Base-by-base conservation (phyloP, 345 rosid species). In the Pelargonium nanum region DNA sequence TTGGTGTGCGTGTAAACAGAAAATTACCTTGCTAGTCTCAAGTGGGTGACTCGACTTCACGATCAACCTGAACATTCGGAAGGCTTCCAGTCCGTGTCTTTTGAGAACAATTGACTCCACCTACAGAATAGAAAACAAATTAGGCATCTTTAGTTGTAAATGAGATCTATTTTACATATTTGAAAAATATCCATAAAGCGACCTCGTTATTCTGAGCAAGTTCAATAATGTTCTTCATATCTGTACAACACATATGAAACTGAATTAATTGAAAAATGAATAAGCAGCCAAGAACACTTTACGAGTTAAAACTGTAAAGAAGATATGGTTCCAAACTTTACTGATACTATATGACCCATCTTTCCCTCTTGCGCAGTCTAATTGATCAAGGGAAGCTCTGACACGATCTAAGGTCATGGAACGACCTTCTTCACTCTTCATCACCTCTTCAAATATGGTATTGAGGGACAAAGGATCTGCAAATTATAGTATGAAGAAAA, bases 161-260 rank as follows among this genome's bases (percentile, higher is more conserved):
- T 25, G 30, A 55, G 55, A 60, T 13, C 24, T 53, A 22, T 26
- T 24, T 4, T 21, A 55, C 60, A 56, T 40, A 54, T 30, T 60
- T n/a, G 0, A 22, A 56, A 55, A 40, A 56, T 58, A 54, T 24
- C 60, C 24, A 34, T 30, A 53, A 22, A 64, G 71, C 55, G 34
- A 92, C 99, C 96, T 93, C 97, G 17, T 82, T 85, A 70, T 64
- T 78, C 75, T 85, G 91, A 60, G 94, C 94, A 64, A 65, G 65
- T 65, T 80, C 84, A 56, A 89, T 75, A 51, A 85, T 87, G 62
- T 72, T 65, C 75, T 76, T 83, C 70, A 80, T 77, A 68, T 93
- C 97, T 93, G 83, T 67, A 68, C 26, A 74, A 20, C 22, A 57
- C 67, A 64, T 50, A 67, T 20, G 9, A 19, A 63, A 8, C 34